Base-by-base conservation (phyloP, 257 asterid genomes). In the Nicotiana tomentosiformis region DNA sequence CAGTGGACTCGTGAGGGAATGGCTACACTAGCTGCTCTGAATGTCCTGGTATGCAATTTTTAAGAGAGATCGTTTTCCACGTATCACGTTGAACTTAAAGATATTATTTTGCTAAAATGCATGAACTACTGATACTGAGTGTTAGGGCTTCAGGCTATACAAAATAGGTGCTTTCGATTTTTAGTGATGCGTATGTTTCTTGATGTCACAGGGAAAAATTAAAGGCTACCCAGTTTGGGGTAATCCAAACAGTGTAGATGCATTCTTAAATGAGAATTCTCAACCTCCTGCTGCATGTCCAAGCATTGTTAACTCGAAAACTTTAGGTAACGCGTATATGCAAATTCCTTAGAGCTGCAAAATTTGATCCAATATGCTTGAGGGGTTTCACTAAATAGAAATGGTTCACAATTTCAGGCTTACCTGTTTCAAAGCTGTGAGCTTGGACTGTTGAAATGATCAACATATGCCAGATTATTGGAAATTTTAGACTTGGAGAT, bases 1-100 rank as follows among this genome's bases (percentile, higher is more conserved):
- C 91, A 95, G 99, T 95, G 99, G 99, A 95, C 98, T 85, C 99
- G 99, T 35, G 98, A 95, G 89, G 99, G 99, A 88, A 95, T 95
- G 99, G 99, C 99, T 20, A 94, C 98, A 29, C 88, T 95, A 65
- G 97, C 99, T 77, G 99, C 99, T 11, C 82, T 95, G 29, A 95
- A 95, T 79, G 99, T 95, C 82, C 87, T 95, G 99, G 99, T 95
- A 95, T 3, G 87, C 79, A 16, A 8, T 53, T 43, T 43, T 0
- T 9, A 9, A 43, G 51, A 43, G 0, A 2, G 51, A 43, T 43
- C 12, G 12, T 2, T 43, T 43, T 43, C 49, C 49, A 39, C 46
- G 2, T 1, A 39, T n/a, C 51, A 23, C 16, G 49, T 61, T 18
- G 74, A 46, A 37, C 81, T 32, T 23, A 23, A 17, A 11, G 51